Evolutionary conservation across 108 stramenopile genomes (phyloP), one percentile per base, ranked within the genome.

Genomic region (Nitzschia sp.): DNA sequence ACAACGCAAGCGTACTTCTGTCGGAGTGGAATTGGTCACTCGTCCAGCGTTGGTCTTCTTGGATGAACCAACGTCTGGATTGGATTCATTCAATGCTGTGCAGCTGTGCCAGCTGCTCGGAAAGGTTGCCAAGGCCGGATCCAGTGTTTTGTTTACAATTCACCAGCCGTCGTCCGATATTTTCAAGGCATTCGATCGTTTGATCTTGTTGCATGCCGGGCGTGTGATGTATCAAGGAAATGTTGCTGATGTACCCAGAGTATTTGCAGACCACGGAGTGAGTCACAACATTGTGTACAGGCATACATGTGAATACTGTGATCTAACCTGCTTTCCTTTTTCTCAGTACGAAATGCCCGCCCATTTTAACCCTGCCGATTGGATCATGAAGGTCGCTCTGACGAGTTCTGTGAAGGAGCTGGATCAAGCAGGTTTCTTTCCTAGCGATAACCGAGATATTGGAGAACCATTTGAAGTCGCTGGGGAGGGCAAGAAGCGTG

Each of bases 111-210:
- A 79, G 44, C 26, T 89, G 22, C 83, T 96, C 11, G 53, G 69
- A 7, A 57, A 77, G 54, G 70, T 95, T 17, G 89, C 93, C 10
- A 54, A 73, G 17, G 76, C 72, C 20, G 84, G 87, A 34, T 38
- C 71, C 10, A 80, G 79, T 26, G 83, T 91, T 19, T 38, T 91
- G 15, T 85, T 86, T 39, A 89, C 90, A 14, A 89, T 94, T 40
- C 93, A 94, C 65, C 93, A 94, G 70, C 93, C 93, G 7, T 73
- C 80, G 11, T 83, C 86, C 12, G 80, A 83, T 50, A 79, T 94
- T 9, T 89, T 89, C 53, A 58, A 51, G 24, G 46, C 79, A 8
- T 86, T 91, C 72, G 85, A 90, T 53, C 70, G 68, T 38, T 56
- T 87, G 53, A 84, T 93, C 56, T 69, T 90, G 15, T 56, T 93